These are phyloP conservation scores for Aureobasidium melanogenum DNA, from an alignment of 2,329 filamentous ascomycete species.

Conservation along the genomic window DNA sequence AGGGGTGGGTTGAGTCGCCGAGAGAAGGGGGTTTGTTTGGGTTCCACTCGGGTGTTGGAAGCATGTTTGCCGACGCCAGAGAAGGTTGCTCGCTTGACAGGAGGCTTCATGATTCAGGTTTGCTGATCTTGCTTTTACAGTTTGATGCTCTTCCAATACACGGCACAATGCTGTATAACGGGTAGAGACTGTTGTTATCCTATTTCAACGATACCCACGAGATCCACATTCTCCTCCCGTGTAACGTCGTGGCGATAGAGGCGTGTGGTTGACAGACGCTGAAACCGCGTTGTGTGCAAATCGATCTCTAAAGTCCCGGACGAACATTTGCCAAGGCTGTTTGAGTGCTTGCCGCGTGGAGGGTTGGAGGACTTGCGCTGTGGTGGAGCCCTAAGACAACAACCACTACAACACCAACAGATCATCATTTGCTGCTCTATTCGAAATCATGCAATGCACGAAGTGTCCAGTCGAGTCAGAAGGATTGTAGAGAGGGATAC, in stretches of 20 bases:
- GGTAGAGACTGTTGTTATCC: not conserved
- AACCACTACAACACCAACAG: not conserved
- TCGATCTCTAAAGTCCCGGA: not conserved
- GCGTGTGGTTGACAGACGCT: not conserved
- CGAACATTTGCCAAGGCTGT: not conserved
- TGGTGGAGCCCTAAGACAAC: not conserved
- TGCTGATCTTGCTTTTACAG: conserved; percentile 3
- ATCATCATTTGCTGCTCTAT: not conserved
- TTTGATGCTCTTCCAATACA: not conserved
- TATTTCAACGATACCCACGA: not conserved
- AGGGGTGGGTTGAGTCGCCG: not conserved
- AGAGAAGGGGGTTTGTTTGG: not conserved
- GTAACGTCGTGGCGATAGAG: not conserved
- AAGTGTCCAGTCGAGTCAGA: not conserved
- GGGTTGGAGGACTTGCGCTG: not conserved
- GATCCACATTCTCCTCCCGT: not conserved
- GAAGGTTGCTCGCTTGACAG: not conserved
- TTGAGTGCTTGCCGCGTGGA: conserved; percentile 6
- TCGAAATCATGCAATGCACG: not conserved
- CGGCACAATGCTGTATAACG: not conserved
- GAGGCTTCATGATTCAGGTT: conserved; percentile 4
- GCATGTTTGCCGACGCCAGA: not conserved
- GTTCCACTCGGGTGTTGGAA: conserved; percentile 1
- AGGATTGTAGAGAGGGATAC: not conserved
- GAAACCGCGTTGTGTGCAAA: not conserved